phyloP scores from a whole-genome alignment of 2,329 filamentous ascomycete species.

The Sodiomyces alkalinus region DNA sequence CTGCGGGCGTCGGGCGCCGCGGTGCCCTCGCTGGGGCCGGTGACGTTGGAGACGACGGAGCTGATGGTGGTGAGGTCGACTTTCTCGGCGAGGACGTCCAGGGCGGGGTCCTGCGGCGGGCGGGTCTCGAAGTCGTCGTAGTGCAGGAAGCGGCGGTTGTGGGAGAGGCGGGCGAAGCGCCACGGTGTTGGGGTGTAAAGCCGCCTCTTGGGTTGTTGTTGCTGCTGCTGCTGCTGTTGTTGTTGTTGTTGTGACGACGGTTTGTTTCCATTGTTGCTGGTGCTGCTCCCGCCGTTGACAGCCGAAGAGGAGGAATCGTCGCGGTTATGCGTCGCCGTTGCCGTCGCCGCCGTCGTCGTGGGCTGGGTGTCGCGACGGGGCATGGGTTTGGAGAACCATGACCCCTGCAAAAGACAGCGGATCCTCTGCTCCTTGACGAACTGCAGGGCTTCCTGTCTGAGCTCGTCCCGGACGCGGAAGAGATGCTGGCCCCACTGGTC shows the following conservation, averaged over 20 bases:
- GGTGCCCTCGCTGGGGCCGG: conserved; percentile 36
- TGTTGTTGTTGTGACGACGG: no score
- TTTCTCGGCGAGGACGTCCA: conserved; percentile 64
- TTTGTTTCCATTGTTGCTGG: conserved; percentile 5
- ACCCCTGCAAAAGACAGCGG: conserved; percentile 71
- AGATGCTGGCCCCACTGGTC: conserved; percentile 89
- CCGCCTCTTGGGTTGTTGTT: conserved; percentile 14
- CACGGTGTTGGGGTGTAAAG: conserved; percentile 42
- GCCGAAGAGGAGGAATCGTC: neutral
- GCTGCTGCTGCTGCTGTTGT: conserved; percentile 8
- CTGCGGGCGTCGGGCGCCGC: conserved; percentile 23
- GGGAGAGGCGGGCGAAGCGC: conserved; percentile 77
- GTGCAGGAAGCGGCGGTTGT: conserved; percentile 81
- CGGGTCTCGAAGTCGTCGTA: conserved; percentile 70
- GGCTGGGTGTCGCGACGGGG: conserved; percentile 20
- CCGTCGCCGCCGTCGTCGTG: conserved; percentile 22
- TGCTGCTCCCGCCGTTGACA: conserved; percentile 2
- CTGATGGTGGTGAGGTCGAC: conserved; percentile 79
- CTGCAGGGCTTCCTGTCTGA: conserved; percentile 80
- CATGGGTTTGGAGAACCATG: conserved; percentile 59
- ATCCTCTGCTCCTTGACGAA: conserved; percentile 97
- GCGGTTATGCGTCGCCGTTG: conserved; percentile 15
- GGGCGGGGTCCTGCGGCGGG: conserved; percentile 46
- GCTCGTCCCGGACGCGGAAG: conserved; percentile 75
- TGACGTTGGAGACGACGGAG: conserved; percentile 88